phyloP scores from a whole-genome alignment of 2,329 filamentous ascomycete species.

The Tolypocladium cylindrosporum region DNA sequence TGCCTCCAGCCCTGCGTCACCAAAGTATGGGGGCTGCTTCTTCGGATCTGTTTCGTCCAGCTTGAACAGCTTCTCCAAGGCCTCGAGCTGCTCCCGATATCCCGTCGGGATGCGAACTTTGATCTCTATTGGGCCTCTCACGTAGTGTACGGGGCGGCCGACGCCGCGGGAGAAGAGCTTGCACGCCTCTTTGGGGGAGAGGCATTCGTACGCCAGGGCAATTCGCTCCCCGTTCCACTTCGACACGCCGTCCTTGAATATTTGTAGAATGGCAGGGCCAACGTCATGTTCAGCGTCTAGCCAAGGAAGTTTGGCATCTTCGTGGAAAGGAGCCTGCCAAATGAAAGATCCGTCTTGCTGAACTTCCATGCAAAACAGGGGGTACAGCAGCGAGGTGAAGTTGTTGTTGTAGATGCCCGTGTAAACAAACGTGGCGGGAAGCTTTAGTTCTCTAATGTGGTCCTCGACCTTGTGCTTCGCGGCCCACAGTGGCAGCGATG shows the following conservation, averaged over 20 bases:
- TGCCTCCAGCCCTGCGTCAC: conserved; percentile 43
- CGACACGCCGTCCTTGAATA: conserved; percentile 84
- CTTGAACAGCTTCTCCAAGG: conserved; percentile 49
- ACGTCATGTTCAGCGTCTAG: conserved; percentile 94
- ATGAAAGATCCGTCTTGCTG: conserved; percentile 75
- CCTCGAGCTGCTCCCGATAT: conserved; percentile 80
- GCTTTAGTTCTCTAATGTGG: conserved; percentile 71
- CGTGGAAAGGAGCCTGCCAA: conserved; percentile 92
- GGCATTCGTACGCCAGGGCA: conserved; percentile 80
- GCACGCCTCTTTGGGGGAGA: conserved; percentile 77
- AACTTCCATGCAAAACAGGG: conserved; percentile 90
- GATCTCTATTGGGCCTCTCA: conserved; percentile 69
- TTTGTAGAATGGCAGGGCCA: conserved; percentile 80
- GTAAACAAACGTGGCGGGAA: conserved; percentile 89
- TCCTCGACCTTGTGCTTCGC: conserved; percentile 89
- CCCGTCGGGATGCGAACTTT: conserved; percentile 78
- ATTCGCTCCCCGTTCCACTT: conserved; percentile 77
- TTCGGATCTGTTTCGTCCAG: conserved; percentile 38
- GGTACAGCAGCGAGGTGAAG: conserved; percentile 86
- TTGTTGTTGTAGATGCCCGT: conserved; percentile 99
- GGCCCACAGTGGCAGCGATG: conserved; percentile 79
- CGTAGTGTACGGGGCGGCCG: conserved; percentile 67
- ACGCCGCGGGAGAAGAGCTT: conserved; percentile 70
- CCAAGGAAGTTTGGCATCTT: conserved; percentile 83
- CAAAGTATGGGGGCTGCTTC: conserved; percentile 56